Percentiles rank a stretch among this genome's conserved stretches.
phyloP scores from a whole-genome alignment of 257 asterid species.

The Fraxinus excelsior region DNA sequence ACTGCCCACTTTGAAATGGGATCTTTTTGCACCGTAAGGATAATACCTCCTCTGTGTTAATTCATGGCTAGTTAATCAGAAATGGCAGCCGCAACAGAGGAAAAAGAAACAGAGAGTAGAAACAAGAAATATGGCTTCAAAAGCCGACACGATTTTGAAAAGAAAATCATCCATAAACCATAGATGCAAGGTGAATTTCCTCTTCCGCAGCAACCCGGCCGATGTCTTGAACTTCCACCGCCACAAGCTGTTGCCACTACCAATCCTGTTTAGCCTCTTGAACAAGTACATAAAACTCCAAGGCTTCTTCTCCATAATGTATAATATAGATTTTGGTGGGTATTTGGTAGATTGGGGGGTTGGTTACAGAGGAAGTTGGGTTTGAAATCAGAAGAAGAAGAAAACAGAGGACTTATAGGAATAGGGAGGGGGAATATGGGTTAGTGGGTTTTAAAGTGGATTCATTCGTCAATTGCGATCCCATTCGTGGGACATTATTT shows the following conservation, averaged over 20 bases:
- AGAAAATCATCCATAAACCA: slow-evolving; percentile 64
- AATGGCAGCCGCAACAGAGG: slow-evolving; percentile 74
- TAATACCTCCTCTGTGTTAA: not conserved
- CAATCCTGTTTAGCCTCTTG: slow-evolving; percentile 48
- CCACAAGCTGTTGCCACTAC: slow-evolving; percentile 14
- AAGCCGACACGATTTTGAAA: slow-evolving; percentile 56
- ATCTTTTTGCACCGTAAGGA: not conserved
- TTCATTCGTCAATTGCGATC: slow-evolving; percentile 24
- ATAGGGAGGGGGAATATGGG: slow-evolving; percentile 21
- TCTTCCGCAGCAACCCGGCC: slow-evolving; percentile 63
- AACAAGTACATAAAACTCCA: slow-evolving; percentile 41
- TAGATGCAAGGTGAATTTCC: slow-evolving; percentile 41
- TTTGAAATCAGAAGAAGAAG: slow-evolving; percentile 18
- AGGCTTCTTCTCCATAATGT: slow-evolving; percentile 45
- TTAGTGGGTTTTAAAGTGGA: not conserved
- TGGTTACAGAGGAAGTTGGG: slow-evolving; percentile 25
- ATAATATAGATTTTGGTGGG: not conserved
- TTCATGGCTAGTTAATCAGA: slow-evolving; percentile 34
- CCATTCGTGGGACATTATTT: slow-evolving; percentile 29
- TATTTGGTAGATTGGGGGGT: slow-evolving; percentile 4
- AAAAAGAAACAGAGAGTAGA: slow-evolving; percentile 63
- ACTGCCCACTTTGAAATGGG: not conserved
- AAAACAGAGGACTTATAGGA: not conserved
- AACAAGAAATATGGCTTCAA: slow-evolving; percentile 60
- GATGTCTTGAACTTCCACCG: slow-evolving; percentile 48